Evolutionary conservation across 2,329 filamentous ascomycete species (phyloP).

Genomic region (Fusarium continuum): DNA sequence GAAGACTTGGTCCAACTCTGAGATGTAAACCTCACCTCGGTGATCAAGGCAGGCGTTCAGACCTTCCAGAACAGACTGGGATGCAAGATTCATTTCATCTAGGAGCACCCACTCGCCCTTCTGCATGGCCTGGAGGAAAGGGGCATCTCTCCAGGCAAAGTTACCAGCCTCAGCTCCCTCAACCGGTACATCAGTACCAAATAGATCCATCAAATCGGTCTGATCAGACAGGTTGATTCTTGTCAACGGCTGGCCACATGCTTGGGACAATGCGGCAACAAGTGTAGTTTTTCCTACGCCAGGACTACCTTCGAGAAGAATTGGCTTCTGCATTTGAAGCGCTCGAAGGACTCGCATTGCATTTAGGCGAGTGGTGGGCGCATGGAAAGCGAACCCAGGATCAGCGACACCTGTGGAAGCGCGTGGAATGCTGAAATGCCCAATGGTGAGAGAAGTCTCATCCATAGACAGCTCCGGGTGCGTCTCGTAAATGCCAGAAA

Average conservation of each 20-base stretch:
- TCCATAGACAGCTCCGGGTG: conserved; percentile 67
- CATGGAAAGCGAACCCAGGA: conserved; percentile 72
- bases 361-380: conserved; percentile 89
- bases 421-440: conserved; percentile 74
- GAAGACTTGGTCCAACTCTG: conserved; percentile 94
- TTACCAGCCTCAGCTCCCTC: conserved; percentile 91
- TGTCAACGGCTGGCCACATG: conserved; percentile 83
- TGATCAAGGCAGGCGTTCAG: conserved; percentile 97
- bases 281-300: conserved; percentile 98
- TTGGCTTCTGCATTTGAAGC: conserved; percentile 87
- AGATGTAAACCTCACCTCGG: conserved; percentile 92
- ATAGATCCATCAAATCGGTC: conserved; percentile 96
- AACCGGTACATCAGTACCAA: conserved; percentile 94
- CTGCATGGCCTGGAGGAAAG: conserved; percentile 96
- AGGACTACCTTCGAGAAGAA: conserved; percentile 95
- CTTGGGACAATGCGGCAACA: conserved; percentile 82
- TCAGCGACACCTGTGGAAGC: conserved; percentile 52
- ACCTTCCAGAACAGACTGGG: conserved; percentile 94
- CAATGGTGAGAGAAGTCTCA: conserved; percentile 67
- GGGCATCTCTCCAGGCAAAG: conserved; percentile 95
- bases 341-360: conserved; percentile 91
- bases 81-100: conserved; percentile 98
- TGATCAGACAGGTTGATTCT: conserved; percentile 98
- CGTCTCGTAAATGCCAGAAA: conserved; percentile 71
- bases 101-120: conserved; percentile 95